Base-by-base conservation (phyloP, 2,329 filamentous ascomycete genomes). In the Coniochaeta sp. region DNA sequence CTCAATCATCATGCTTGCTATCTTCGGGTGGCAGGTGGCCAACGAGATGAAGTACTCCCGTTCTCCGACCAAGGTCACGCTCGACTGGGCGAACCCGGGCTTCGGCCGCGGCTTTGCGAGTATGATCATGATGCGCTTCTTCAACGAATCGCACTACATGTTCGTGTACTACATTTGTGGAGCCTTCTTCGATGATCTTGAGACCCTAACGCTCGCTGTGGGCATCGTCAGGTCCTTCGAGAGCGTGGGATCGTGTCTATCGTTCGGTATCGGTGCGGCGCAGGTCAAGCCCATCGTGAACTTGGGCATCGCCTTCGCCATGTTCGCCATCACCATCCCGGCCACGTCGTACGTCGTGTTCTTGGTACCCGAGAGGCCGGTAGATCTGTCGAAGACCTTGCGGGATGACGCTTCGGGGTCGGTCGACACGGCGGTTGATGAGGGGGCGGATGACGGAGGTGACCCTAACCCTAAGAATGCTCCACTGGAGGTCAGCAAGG, bases 131-230 rank as follows among this genome's bases (percentile, higher is more conserved):
- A 70, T 76, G 55, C 62, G 74, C 65, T 76, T 78, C 58, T 69
- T 77, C 62, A 77, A 78, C 52, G 76, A 79, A 55, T 73, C 71
- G 0, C 70, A 77, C 40, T 72, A 73, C 56, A 77, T 77, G 64
- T 77, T 76, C 51, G 71, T 76, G 0, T 78, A 77, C 60, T 78
- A 74, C 73, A 60, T 76, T 13, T 65, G 78, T 1, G 76, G 73
- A 3, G 67, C 73, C 2, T 78, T 77, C 61, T 75, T 76, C 53
- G 67, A 75, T 52, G 74, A 78, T 48, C 62, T 78, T 6, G 72
- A 76, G 57, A 77, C 75, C 0, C 57, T 78, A 14, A 74, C 76
- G 0, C 65, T 78, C 0, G 70, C 67, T 2, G 73, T 77, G 1
- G 73, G 73, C 1, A 61, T 78, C 1, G 63, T 79, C 4, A 65